Conservation (phyloP, 148 eudicot genomes). For the Spergularia bocconei region DNA sequence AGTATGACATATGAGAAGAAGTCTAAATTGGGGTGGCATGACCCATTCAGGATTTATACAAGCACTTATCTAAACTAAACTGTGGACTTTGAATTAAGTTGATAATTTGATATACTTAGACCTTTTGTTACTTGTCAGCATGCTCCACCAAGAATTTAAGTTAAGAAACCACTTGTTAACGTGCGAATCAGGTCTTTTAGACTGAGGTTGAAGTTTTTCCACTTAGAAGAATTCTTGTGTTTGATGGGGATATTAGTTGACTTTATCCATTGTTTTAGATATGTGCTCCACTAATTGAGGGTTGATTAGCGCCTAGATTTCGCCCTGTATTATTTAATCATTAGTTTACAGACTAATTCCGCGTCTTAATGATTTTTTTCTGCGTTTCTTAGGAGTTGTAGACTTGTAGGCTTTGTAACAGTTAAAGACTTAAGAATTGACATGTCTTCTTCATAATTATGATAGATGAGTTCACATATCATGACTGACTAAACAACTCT, state of each 20-base stretch:
- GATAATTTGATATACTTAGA: background rate
- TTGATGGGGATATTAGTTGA: constrained; percentile 21
- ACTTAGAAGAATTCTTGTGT: background rate
- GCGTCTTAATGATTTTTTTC: background rate
- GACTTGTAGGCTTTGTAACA: background rate
- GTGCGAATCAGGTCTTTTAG: constrained; percentile 8
- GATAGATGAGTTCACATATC: background rate
- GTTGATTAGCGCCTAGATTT: constrained; percentile 16
- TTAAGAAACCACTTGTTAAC: constrained; percentile 15
- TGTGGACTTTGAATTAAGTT: background rate
- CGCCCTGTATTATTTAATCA: background rate
- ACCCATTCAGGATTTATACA: constrained; percentile 3
- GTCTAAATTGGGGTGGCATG: constrained; percentile 10
- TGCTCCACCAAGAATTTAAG: constrained; percentile 7
- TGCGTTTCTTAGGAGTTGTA: constrained; percentile 18
- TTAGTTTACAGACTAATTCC: constrained; percentile 15
- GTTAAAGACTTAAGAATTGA: background rate
- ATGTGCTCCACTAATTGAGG: constrained; percentile 22
- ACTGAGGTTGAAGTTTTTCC: constrained; percentile 17
- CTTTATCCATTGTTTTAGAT: constrained; percentile 20
- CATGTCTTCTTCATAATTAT: background rate
- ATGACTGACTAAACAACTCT: no score
- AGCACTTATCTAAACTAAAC: background rate
- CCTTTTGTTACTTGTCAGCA: constrained; percentile 5
- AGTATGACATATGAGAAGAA: background rate